Conservation (phyloP, 495 filamentous ascomycete species). For the Apiosordaria backusii region DNA sequence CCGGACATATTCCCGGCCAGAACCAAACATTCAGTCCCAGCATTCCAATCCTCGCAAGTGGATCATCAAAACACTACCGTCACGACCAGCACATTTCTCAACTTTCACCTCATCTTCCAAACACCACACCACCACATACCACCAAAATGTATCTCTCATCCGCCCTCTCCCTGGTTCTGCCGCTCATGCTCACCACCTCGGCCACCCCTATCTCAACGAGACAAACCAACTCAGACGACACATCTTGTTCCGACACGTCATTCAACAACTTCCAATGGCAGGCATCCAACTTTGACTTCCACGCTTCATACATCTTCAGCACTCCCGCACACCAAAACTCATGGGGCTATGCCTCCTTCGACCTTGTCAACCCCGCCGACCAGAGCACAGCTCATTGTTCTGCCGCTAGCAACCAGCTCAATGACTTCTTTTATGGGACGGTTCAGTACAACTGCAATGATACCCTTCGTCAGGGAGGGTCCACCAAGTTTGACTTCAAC, state of each 20-base stretch:
- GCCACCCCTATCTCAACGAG: neutral
- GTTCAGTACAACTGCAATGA: constrained; percentile 36
- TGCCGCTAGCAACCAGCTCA: constrained; percentile 38
- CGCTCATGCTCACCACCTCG: constrained; percentile 32
- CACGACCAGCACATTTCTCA: neutral
- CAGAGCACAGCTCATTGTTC: constrained; percentile 33
- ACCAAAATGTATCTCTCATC: constrained; percentile 8
- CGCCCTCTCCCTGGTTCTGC: constrained; percentile 32
- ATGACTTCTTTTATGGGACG: constrained; percentile 46
- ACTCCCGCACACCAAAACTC: constrained; percentile 46
- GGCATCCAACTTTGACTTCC: constrained; percentile 36
- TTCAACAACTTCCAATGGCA: constrained; percentile 37
- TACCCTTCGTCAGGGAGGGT: neutral
- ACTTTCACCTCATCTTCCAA: neutral
- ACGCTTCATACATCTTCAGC: constrained; percentile 39
- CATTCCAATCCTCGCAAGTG: neutral
- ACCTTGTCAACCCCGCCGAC: constrained; percentile 40
- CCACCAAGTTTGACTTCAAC: constrained; percentile 37
- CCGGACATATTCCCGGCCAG: neutral
- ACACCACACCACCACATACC: neutral
- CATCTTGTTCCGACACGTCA: constrained; percentile 29
- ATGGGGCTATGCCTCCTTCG: constrained; percentile 41
- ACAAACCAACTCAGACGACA: constrained; percentile 5
- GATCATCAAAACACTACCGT: neutral
- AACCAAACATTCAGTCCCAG: neutral